Percentiles rank a stretch among this genome's conserved stretches.
Conservation (phyloP, 208 protist genomes). For the Polymyxa betae region DNA sequence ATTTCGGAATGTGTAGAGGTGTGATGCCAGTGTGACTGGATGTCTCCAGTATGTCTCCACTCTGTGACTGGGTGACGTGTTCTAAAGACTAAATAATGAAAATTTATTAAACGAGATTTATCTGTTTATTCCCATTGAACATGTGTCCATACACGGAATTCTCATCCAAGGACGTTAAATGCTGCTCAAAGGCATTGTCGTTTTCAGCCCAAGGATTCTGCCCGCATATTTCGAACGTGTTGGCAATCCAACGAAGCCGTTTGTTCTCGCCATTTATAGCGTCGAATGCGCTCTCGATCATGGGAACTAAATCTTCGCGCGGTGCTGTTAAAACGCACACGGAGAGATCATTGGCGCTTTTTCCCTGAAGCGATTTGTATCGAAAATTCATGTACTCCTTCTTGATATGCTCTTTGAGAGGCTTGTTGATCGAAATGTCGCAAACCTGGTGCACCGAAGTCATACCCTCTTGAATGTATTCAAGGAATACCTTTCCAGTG, state of each 20-base stretch:
- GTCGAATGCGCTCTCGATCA: background rate
- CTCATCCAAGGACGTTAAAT: background rate
- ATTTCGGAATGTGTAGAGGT: background rate
- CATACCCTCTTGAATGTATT: background rate
- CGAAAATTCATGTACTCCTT: background rate
- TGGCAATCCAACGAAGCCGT: background rate
- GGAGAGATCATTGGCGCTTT: background rate
- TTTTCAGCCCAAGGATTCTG: background rate
- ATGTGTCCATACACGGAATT: background rate
- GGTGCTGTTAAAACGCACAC: background rate
- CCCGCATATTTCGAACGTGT: background rate
- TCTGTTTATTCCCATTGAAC: background rate
- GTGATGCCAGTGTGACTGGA: background rate
- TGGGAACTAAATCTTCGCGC: background rate
- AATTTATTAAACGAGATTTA: background rate
- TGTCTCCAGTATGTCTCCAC: background rate
- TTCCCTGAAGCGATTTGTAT: background rate
- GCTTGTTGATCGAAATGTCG: background rate
- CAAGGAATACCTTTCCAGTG: background rate
- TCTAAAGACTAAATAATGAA: background rate
- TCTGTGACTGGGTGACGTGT: background rate
- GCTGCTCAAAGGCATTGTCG: background rate
- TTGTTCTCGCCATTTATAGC: background rate
- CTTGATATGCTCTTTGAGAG: background rate
- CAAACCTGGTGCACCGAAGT: background rate